These are phyloP conservation scores for Amanita phalloides DNA, from an alignment of 768 basidiomycete genomes.

Conservation along the genomic window DNA sequence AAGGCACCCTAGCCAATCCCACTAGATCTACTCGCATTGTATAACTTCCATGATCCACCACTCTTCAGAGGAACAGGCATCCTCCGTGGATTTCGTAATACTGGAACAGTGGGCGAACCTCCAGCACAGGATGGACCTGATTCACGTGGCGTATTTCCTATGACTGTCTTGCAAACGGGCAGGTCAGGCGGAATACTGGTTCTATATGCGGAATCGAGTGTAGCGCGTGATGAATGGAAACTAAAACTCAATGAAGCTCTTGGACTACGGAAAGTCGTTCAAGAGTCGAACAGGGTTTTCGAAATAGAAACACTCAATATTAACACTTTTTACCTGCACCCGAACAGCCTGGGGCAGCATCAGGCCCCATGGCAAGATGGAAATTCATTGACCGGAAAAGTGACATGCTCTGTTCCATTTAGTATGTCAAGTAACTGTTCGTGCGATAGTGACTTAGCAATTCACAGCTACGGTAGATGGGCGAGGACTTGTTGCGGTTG, in stretches of 20 bases:
- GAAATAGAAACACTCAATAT: slow-evolving; percentile 84
- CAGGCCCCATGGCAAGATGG: slow-evolving; percentile 67
- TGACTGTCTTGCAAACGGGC: slow-evolving; percentile 84
- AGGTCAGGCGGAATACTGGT: slow-evolving; percentile 81
- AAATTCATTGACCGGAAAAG: slow-evolving; percentile 60
- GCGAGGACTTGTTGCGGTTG: slow-evolving; percentile 81
- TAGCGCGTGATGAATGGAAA: slow-evolving; percentile 80
- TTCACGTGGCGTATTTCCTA: slow-evolving; percentile 74
- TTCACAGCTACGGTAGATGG: slow-evolving; percentile 71
- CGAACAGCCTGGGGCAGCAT: slow-evolving; percentile 34
- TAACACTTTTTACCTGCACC: slow-evolving; percentile 79
- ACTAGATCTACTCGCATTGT: slow-evolving; percentile 78
- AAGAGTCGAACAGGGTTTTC: slow-evolving; percentile 92
- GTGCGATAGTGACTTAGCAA: background rate
- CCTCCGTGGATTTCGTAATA: slow-evolving; percentile 48
- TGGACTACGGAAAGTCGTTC: slow-evolving; percentile 72
- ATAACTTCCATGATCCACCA: slow-evolving; percentile 72
- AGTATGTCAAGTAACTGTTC: slow-evolving; percentile 37
- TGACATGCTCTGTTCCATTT: slow-evolving; percentile 94
- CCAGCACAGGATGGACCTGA: slow-evolving; percentile 37
- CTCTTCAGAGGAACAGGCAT: slow-evolving; percentile 68
- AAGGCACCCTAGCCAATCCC: slow-evolving; percentile 65
- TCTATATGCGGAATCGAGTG: slow-evolving; percentile 74
- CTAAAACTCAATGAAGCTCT: slow-evolving; percentile 83
- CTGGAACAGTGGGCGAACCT: slow-evolving; percentile 15